Evolutionary conservation across 129 eudicot species (phyloP), one percentile per base, ranked within the genome.

Genomic region (Apium graveolens): DNA sequence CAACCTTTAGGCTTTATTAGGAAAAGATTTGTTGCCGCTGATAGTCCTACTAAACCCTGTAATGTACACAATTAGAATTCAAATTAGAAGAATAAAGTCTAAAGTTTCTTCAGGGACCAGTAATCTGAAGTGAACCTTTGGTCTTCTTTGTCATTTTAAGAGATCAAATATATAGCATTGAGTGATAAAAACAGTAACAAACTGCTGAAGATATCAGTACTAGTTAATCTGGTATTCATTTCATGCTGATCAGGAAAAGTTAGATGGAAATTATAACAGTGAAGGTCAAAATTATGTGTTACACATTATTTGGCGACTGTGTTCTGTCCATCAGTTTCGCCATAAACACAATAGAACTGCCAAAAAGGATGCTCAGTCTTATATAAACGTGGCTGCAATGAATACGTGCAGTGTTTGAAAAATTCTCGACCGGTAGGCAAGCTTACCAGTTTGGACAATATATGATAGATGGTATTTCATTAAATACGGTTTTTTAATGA

Each of bases 1-100:
- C 98, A 95, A 7, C 98, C 98, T 83, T 81, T 91, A 24, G 98
- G 98, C 18, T 83, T 88, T 75, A 95, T 78, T 86, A 95, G 80
- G 86, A 90, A 87, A 74, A 95, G 80, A 62, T 91, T 89, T 20
- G 97, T 72, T 57, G 96, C 66, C 37, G 90, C 84, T 0, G 98
- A 90, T 27, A 95, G 65, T 39, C 87, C 86, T 53, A 76, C 92
- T 81, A 95, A 75, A 32, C 98, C 98, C 98, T 95, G 84, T 62
- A n/a, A 53, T 14, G 41, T 11, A 78, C 29, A 55, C 29, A 62
- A 42, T 37, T 24, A n/a, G 31, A 60, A 60, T 60, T 60, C 4
- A n/a, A n/a, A 24, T n/a, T 3, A 26, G 16, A 4, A 60, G 68
- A 9, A 60, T 29, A 60, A 60, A 11, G 12, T 57, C n/a, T 8